Base-by-base conservation (phyloP, 495 filamentous ascomycete species). In the Aspergillus biplanus region DNA sequence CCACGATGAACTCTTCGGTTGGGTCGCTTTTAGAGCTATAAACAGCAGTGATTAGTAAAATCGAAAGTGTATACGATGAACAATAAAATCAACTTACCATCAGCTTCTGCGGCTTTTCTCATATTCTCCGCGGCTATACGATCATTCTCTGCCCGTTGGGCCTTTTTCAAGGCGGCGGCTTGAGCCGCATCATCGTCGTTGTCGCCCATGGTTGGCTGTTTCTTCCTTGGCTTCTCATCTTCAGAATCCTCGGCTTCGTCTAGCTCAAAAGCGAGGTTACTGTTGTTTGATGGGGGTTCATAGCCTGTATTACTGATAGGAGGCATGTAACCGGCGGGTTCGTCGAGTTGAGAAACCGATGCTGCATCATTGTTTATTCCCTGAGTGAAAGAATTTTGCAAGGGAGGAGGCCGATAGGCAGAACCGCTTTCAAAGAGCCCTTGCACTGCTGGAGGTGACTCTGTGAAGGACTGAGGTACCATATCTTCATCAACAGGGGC, bases 41-140 rank as follows among this genome's bases (percentile, higher is more conserved):
- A 50, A 33, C 49, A 9, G 57, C 53, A 52, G 66, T 50, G 48
- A 63, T 78, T 70, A 76, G 67, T 66, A 57, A 39, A 33, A 39
- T 33, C 31, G 13, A 3, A 21, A 31, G n/a, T 7, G 47, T 31
- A 39, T 18, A 15, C 9, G 18, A 21, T 18, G 35, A 33, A 21
- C 13, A n/a, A 12, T 12, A 12, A 54, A 33, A 52, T 31, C 33
- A 47, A 69, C 78, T 68, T 80, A 86, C 83, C 91, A 82, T 97
- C 93, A 73, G 91, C 91, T 80, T 96, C 92, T 6, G 92, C 92
- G 35, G 90, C 90, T 73, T 85, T 89, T 52, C 86, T 83, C 77
- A 97, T 92, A 67, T 90, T 87, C 58, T 96, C 93, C 33, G 90
- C 91, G 39, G 83, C 83, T 66, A 78, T 79, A 32, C 73, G 71